These are phyloP conservation scores for Stephania cephalantha DNA, from an alignment of 164 flowering plant species.

Conservation along the genomic window DNA sequence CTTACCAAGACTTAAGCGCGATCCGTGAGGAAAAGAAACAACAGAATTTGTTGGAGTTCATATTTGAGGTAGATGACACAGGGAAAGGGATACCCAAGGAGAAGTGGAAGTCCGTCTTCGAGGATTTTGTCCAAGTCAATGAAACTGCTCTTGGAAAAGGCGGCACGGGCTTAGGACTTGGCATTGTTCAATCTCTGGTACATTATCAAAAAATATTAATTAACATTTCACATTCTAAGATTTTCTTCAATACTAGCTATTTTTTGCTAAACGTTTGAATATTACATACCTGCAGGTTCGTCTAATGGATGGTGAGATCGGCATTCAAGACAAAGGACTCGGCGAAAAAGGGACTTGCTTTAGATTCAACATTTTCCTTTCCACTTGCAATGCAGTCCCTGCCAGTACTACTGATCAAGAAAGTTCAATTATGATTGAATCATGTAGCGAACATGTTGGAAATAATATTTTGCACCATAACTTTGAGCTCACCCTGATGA, in stretches of 20 bases:
- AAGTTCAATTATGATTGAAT: constrained; percentile 7
- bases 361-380: constrained; percentile 54
- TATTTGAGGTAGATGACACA: constrained; percentile 75
- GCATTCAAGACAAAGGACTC: constrained; percentile 49
- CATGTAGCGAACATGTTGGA: constrained; percentile 2
- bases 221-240: background rate
- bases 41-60: constrained; percentile 43
- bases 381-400: constrained; percentile 6
- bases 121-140: constrained; percentile 81
- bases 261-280: background rate
- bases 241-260: too few relatives aligned
- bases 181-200: constrained; percentile 85
- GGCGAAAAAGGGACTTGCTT: constrained; percentile 74
- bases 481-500: background rate
- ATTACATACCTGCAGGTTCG: constrained; percentile 46
- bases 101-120: constrained; percentile 58
- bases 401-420: background rate
- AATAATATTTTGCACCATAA: constrained; percentile 10
- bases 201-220: constrained; percentile 8
- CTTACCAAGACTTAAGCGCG: constrained; percentile 12
- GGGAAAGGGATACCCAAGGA: constrained; percentile 89
- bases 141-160: constrained; percentile 44
- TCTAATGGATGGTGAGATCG: constrained; percentile 87
- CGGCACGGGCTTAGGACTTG: constrained; percentile 91
- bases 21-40: constrained; percentile 14